Conservation (phyloP, 371 early-diverging fungal genomes). For the Caulochytrium protostelioides region DNA sequence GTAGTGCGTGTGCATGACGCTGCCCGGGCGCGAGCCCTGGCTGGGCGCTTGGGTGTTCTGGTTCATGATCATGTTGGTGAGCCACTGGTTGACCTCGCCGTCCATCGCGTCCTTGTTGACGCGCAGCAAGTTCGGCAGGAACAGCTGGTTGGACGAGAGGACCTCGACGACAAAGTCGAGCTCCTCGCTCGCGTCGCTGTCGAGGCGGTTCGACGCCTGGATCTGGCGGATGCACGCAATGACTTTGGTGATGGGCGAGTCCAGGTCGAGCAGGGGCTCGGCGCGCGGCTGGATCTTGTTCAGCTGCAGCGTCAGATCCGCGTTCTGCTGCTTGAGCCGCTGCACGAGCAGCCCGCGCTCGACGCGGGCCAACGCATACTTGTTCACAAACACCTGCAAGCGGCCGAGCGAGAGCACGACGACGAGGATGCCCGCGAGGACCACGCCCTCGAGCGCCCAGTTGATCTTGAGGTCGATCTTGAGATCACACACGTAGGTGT, state of each 20-base stretch:
- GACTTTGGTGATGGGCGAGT: slow-evolving; percentile 28
- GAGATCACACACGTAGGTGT: too few relatives aligned
- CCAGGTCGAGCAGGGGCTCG: slow-evolving; percentile 20
- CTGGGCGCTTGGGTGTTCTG: too few relatives aligned
- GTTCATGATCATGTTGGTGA: slow-evolving; percentile 14
- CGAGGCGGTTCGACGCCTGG: slow-evolving; percentile 10
- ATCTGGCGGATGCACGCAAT: slow-evolving; percentile 17
- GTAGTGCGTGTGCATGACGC: too few relatives aligned
- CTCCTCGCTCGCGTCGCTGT: slow-evolving; percentile 13
- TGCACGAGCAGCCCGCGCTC: slow-evolving; percentile 10
- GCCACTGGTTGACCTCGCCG: slow-evolving; percentile 21
- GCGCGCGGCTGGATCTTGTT: slow-evolving; percentile 11
- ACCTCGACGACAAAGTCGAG: slow-evolving; percentile 20
- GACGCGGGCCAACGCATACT: slow-evolving; percentile 14
- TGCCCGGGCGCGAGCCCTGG: too few relatives aligned
- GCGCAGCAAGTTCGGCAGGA: slow-evolving; percentile 16
- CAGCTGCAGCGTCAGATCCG: slow-evolving; percentile 13
- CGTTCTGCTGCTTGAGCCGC: slow-evolving; percentile 9
- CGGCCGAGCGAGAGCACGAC: too few relatives aligned
- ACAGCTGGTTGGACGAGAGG: slow-evolving; percentile 22
- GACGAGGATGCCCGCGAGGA: too few relatives aligned
- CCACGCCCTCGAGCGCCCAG: too few relatives aligned
- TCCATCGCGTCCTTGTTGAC: slow-evolving; percentile 13
- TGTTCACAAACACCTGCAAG: slow-evolving; percentile 17
- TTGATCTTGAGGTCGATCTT: too few relatives aligned